phyloP scores from a whole-genome alignment of 2,329 filamentous ascomycete genomes.

The Curvularia lunata region DNA sequence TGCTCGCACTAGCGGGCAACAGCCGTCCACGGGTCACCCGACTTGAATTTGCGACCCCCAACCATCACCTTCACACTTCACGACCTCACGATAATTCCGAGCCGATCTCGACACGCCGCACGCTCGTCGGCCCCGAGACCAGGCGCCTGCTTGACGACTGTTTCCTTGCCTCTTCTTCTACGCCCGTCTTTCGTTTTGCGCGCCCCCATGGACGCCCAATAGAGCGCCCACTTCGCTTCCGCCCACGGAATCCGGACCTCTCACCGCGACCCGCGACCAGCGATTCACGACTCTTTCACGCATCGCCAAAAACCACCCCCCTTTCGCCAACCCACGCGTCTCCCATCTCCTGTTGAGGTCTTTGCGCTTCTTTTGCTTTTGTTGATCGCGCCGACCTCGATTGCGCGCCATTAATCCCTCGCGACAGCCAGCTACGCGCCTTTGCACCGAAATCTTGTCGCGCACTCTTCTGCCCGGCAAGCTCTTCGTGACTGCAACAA shows the following conservation, averaged over 20 bases:
- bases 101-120: constrained; percentile 34
- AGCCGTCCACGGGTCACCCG: constrained; percentile 17
- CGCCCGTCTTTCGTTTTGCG: constrained; percentile 20
- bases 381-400: constrained; percentile 15
- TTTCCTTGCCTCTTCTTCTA: constrained; percentile 33
- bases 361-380: constrained; percentile 16
- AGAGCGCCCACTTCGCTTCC: constrained; percentile 28
- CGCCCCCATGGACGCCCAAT: constrained; percentile 27
- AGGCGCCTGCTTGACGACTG: constrained; percentile 23
- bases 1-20: constrained; percentile 20
- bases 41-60: constrained; percentile 24
- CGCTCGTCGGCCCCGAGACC: constrained; percentile 31
- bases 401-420: constrained; percentile 17
- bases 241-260: constrained; percentile 26
- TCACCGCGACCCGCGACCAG: constrained; percentile 25
- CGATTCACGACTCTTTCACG: constrained; percentile 23
- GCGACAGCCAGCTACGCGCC: constrained; percentile 33
- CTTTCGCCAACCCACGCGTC: constrained; percentile 21
- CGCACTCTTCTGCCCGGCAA: constrained; percentile 29
- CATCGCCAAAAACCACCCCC: constrained; percentile 11
- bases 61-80: constrained; percentile 28
- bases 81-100: constrained; percentile 32
- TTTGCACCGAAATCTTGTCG: constrained; percentile 21
- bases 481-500: constrained; percentile 23
- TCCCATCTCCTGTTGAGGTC: constrained; percentile 3